These are phyloP conservation scores for Aspergillus cejpii DNA, from an alignment of 2,329 filamentous ascomycete species.

Conservation along the genomic window DNA sequence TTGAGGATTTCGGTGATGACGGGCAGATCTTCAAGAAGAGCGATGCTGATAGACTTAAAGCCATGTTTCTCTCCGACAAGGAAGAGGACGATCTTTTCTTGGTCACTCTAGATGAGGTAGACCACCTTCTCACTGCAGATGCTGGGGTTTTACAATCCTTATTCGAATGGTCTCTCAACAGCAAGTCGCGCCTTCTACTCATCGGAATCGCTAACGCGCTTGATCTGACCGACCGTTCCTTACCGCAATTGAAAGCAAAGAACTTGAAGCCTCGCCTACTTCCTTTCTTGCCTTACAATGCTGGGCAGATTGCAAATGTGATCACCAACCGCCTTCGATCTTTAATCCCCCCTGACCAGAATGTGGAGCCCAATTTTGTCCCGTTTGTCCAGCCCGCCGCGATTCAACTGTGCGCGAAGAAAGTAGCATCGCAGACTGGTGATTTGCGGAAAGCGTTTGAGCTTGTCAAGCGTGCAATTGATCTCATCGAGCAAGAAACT, in stretches of 20 bases:
- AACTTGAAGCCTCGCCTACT: constrained; percentile 85
- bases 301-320: constrained; percentile 77
- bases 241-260: constrained; percentile 85
- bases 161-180: constrained; percentile 92
- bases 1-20: constrained; percentile 61
- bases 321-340: constrained; percentile 76
- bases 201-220: constrained; percentile 94
- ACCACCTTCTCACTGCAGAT: constrained; percentile 83
- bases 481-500: constrained; percentile 81
- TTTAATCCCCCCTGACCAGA: constrained; percentile 50
- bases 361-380: constrained; percentile 52
- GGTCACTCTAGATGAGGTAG: constrained; percentile 91
- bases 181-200: constrained; percentile 69
- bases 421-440: constrained; percentile 88
- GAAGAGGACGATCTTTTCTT: constrained; percentile 56
- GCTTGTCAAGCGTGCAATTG: constrained; percentile 81
- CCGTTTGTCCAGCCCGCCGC: constrained; percentile 92
- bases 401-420: constrained; percentile 88
- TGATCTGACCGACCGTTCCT: constrained; percentile 88
- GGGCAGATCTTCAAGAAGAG: constrained; percentile 59
- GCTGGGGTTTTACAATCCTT: constrained; percentile 82
- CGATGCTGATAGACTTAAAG: constrained; percentile 61
- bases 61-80: constrained; percentile 61
- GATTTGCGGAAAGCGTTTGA: constrained; percentile 94
- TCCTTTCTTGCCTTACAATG: constrained; percentile 88